phyloP scores from a whole-genome alignment of 345 rosid species.

The Rhizophora apiculata region DNA sequence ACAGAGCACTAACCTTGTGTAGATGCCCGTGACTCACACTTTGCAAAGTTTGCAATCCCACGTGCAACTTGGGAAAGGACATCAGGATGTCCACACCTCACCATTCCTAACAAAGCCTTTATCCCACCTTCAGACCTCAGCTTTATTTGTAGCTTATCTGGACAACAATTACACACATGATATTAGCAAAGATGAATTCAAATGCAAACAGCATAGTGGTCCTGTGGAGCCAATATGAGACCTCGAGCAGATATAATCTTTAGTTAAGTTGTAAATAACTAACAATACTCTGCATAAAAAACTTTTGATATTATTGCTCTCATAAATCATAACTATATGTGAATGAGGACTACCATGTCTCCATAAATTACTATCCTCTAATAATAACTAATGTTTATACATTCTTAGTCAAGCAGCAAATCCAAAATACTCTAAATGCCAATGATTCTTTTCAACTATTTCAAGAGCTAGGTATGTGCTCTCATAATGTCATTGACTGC shows the following conservation, averaged over 20 bases:
- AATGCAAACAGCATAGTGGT: background rate
- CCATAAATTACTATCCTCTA: too few species aligned
- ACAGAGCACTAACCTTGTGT: conserved; percentile 24
- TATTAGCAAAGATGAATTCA: background rate
- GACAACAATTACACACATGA: background rate
- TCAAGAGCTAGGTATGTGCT: background rate
- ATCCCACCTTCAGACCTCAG: conserved; percentile 38
- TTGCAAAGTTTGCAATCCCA: conserved; percentile 35
- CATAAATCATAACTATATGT: background rate
- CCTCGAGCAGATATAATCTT: background rate
- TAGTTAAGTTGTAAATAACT: background rate
- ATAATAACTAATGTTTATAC: too few species aligned
- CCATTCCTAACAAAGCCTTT: conserved; percentile 37
- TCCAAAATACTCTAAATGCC: too few species aligned
- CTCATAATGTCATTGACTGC: background rate
- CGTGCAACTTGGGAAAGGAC: conserved; percentile 39
- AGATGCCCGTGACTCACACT: conserved; percentile 33
- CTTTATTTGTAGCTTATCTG: conserved; percentile 31
- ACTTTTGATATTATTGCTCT: too few species aligned
- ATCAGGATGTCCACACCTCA: conserved; percentile 37
- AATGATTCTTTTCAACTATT: conserved; percentile 1
- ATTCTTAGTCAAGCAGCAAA: too few species aligned
- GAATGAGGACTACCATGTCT: background rate
- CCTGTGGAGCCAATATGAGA: background rate
- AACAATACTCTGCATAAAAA: too few species aligned